These are phyloP conservation scores for Pestalotiopsis sp. DNA, from an alignment of 2,329 filamentous ascomycete genomes.

Conservation along the genomic window DNA sequence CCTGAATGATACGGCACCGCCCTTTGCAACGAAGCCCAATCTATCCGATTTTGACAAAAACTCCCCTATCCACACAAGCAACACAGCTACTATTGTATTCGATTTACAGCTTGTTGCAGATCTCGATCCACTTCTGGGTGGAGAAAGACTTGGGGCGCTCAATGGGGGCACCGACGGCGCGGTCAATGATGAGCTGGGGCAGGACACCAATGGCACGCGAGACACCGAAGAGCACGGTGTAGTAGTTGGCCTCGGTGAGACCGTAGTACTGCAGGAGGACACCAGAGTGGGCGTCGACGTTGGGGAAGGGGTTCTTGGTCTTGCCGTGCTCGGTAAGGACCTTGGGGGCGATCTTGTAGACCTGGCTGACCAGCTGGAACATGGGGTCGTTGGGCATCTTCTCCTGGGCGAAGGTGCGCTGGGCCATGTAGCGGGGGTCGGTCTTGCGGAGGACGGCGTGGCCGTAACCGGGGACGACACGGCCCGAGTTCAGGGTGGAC, in stretches of 20 bases:
- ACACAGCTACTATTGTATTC: conserved; percentile 14
- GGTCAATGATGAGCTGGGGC: conserved; percentile 99
- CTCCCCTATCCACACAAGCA: conserved; percentile 24
- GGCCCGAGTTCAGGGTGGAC: conserved; percentile 92
- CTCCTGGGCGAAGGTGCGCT: conserved; percentile 93
- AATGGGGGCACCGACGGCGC: conserved; percentile 93
- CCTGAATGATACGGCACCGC: conserved; percentile 24
- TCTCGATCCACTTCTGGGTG: conserved; percentile 94
- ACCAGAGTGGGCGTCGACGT: conserved; percentile 98
- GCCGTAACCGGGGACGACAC: conserved; percentile 96
- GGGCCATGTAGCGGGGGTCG: conserved; percentile 96
- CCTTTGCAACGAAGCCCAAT: conserved; percentile 28
- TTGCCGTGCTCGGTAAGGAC: conserved; percentile 99
- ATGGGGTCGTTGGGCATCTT: conserved; percentile 96
- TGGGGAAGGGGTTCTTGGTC: conserved; percentile 99
- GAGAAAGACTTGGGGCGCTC: conserved; percentile 99
- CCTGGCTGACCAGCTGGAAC: conserved; percentile 99
- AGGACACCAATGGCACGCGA: conserved; percentile 97
- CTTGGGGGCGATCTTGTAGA: conserved; percentile 99
- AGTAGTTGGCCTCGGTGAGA: conserved; percentile 98
- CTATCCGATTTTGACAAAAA: conserved; percentile 32
- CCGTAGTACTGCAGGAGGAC: conserved; percentile 99
- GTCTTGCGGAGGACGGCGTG: conserved; percentile 99
- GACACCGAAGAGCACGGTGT: conserved; percentile 99
- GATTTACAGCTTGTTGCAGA: conserved; percentile 85